Conservation (phyloP, 2,329 filamentous ascomycete species). For the Pseudocercospora vitis region DNA sequence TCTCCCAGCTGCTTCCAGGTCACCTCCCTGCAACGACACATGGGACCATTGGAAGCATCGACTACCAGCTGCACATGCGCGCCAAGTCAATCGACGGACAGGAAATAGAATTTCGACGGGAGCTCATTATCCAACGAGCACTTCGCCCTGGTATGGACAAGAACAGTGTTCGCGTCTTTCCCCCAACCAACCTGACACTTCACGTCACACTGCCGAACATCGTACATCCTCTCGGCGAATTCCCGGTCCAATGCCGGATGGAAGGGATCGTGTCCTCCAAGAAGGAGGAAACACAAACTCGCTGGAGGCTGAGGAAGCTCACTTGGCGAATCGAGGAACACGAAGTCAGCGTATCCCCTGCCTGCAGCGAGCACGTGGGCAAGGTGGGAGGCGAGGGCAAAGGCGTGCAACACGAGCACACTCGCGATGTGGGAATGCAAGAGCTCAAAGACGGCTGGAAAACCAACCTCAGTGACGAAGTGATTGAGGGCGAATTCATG, state of each 20-base stretch:
- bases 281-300: conserved; percentile 67
- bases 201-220: conserved; percentile 78
- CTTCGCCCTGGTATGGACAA: conserved; percentile 78
- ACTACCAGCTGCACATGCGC: conserved; percentile 75
- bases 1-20: conserved; percentile 82
- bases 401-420: conserved; percentile 71
- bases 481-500: conserved; percentile 77
- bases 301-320: conserved; percentile 89
- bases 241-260: conserved; percentile 75
- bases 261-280: conserved; percentile 73
- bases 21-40: conserved; percentile 82
- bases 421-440: conserved; percentile 73
- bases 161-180: conserved; percentile 90
- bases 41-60: conserved; percentile 68
- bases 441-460: conserved; percentile 91
- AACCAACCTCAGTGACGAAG: conserved; percentile 66
- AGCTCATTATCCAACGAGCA: conserved; percentile 74
- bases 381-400: conserved; percentile 67
- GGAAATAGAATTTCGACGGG: conserved; percentile 64
- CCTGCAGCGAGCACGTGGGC: conserved; percentile 72
- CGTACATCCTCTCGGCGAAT: conserved; percentile 81
- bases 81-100: conserved; percentile 62
- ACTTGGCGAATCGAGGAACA: conserved; percentile 93
- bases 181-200: conserved; percentile 89
- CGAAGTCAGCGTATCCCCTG: conserved; percentile 73